A percentile compares a stretch with the other conserved stretches of the same genome.
Conservation (phyloP, 2,329 filamentous ascomycete genomes). For the Delphinella strobiligena region DNA sequence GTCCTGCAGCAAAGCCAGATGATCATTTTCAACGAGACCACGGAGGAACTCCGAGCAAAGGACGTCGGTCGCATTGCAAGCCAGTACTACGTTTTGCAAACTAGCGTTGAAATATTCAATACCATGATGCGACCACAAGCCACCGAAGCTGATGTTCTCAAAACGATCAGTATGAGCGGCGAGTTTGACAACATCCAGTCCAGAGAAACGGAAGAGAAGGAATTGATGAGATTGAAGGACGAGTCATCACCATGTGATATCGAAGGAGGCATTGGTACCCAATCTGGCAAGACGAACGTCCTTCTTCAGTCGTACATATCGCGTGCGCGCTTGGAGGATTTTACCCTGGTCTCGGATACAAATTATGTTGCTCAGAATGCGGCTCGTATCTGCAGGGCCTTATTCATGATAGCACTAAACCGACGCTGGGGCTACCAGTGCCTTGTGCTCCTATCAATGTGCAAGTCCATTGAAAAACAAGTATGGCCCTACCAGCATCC, state of each 20-base stretch:
- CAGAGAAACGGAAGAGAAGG: slow-evolving; percentile 78
- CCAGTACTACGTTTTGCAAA: slow-evolving; percentile 90
- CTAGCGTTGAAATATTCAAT: slow-evolving; percentile 93
- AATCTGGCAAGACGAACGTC: slow-evolving; percentile 92
- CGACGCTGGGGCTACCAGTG: slow-evolving; percentile 94
- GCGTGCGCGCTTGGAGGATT: slow-evolving; percentile 76
- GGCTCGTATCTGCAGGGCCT: slow-evolving; percentile 79
- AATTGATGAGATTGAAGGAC: slow-evolving; percentile 62
- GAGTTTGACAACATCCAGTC: slow-evolving; percentile 97
- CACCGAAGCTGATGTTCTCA: slow-evolving; percentile 82
- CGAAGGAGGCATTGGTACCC: slow-evolving; percentile 49
- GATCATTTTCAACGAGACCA: slow-evolving; percentile 96
- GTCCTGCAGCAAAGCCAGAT: slow-evolving; percentile 89
- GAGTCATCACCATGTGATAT: slow-evolving; percentile 68
- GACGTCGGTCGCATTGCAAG: slow-evolving; percentile 94
- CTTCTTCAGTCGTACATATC: slow-evolving; percentile 91
- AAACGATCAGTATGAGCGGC: slow-evolving; percentile 95
- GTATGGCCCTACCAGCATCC: slow-evolving; percentile 94
- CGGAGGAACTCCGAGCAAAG: slow-evolving; percentile 85
- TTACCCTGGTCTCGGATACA: slow-evolving; percentile 81
- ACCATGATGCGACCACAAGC: slow-evolving; percentile 77
- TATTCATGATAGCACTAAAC: slow-evolving; percentile 97
- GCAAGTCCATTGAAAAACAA: slow-evolving; percentile 93
- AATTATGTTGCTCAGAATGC: slow-evolving; percentile 95
- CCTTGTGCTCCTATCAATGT: slow-evolving; percentile 75